These are phyloP conservation scores for Amphicarpaea edgeworthii DNA, from an alignment of 306 rosid species.

Conservation along the genomic window DNA sequence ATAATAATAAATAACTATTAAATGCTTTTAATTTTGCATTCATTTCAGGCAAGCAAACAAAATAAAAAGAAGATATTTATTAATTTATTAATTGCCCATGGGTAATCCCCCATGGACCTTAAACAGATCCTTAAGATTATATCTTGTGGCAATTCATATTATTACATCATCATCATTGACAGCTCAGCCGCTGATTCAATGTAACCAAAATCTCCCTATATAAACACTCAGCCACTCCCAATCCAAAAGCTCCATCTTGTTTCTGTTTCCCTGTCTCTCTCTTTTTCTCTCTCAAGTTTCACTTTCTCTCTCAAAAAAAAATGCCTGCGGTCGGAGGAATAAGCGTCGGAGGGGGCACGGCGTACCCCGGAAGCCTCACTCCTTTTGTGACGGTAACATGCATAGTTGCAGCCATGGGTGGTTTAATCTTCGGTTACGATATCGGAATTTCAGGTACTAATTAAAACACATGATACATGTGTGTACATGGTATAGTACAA, in stretches of 20 bases:
- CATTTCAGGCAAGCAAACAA: too few species aligned
- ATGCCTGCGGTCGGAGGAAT: conserved; percentile 83
- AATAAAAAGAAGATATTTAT: too few species aligned
- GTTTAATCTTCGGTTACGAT: conserved; percentile 94
- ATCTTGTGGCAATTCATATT: too few species aligned
- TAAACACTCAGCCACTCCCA: conserved; percentile 35
- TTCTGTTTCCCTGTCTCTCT: background rate
- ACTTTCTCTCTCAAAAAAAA: conserved; percentile 11
- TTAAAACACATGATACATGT: too few species aligned
- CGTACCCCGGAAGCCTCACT: conserved; percentile 83
- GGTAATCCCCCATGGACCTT: too few species aligned
- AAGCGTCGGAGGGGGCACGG: conserved; percentile 45
- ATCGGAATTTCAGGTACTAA: conserved; percentile 89
- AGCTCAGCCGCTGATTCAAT: conserved; percentile 40
- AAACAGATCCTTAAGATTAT: too few species aligned
- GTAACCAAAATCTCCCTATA: conserved; percentile 8
- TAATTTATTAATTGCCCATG: too few species aligned
- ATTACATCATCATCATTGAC: conserved; percentile 44
- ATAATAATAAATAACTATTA: too few species aligned
- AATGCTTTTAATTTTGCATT: too few species aligned
- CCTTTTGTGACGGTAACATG: conserved; percentile 73
- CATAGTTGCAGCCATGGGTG: conserved; percentile 95
- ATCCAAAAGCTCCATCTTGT: conserved; percentile 31
- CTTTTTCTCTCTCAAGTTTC: background rate
- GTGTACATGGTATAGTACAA: too few species aligned